Evolutionary conservation across 768 basidiomycete species (phyloP), one percentile per base, ranked within the genome.

Genomic region (Lactarius indigo): DNA sequence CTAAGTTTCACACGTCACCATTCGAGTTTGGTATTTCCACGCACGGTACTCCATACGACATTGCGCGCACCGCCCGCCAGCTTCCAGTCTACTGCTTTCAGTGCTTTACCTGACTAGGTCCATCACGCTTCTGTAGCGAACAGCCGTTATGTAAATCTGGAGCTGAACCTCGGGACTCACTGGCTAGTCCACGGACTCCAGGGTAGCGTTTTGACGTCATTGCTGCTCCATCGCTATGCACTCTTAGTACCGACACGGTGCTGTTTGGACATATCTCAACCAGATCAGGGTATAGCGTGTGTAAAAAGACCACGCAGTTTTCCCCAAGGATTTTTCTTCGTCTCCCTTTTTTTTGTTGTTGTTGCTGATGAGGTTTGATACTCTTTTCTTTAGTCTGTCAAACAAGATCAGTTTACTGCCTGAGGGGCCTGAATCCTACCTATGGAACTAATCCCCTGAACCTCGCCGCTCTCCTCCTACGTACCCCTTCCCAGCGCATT

Each of bases 121-220:
- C 42, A n/a, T 23, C n/a, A 26, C 59, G 31, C 64, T 55, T 61
- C 64, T 55, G 59, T 61, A 57, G 55, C 64, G 64, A 65, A 39
- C 35, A 61, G 20, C 31, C 3, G 59, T 33, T 35, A 59, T 64
- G 37, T 20, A 55, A 31, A 42, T 28, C 23, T 50, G n/a, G 23
- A 26, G 15, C 47, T 23, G 23, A 26, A 26, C 26, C 17, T 26
- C 7, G 13, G 23, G 47, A 23, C 18, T 13, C 3, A 50, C 10
- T 50, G 13, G 47, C 23, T 23, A 12, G 23, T 52, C 50, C 50
- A 26, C 13, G 50, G 50, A 52, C 23, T 13, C 12, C 50, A 52
- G 26, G 13, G 26, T 52, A 52, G 23, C 50, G 2, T 26, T 26
- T 39, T 35, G 17, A 52, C 47, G 5, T 59, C 35, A 26, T 23